phyloP scores from a whole-genome alignment of 495 filamentous ascomycete genomes.

The Bacidia gigantensis region DNA sequence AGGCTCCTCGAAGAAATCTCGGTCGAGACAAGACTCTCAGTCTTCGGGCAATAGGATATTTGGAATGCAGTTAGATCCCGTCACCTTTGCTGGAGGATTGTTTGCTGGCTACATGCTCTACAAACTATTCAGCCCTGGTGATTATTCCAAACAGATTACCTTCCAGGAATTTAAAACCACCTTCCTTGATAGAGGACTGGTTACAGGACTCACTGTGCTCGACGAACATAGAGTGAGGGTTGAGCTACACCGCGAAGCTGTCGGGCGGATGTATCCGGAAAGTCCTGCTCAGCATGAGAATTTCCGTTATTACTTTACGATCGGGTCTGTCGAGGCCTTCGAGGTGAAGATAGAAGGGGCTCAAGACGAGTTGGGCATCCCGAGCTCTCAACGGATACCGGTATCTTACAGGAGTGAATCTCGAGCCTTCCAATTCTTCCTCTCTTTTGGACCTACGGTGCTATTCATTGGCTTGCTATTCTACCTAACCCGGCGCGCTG shows the following conservation, averaged over 20 bases:
- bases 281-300: conserved; percentile 53
- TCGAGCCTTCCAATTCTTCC: conserved; percentile 42
- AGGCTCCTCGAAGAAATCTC: conserved; percentile 13
- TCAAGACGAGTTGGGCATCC: conserved; percentile 75
- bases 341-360: conserved; percentile 77
- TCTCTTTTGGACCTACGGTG: conserved; percentile 72
- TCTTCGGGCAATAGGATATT: conserved; percentile 27
- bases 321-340: conserved; percentile 87
- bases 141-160: conserved; percentile 69
- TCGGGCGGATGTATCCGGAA: conserved; percentile 65
- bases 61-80: conserved; percentile 35
- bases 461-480: conserved; percentile 69
- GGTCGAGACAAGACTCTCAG: conserved; percentile 23
- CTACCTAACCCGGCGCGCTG: conserved; percentile 55
- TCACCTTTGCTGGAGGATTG: conserved; percentile 38
- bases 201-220: conserved; percentile 78
- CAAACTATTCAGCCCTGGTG: conserved; percentile 46
- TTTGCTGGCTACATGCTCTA: conserved; percentile 51
- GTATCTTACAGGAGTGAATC: conserved; percentile 73
- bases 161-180: conserved; percentile 92
- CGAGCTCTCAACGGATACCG: conserved; percentile 71
- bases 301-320: conserved; percentile 85
- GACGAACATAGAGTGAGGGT: conserved; percentile 63
- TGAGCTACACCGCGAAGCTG: conserved; percentile 70
- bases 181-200: conserved; percentile 89